Percentiles rank a stretch among this genome's conserved stretches.
These are phyloP conservation scores for Coemansia sp. DNA, from an alignment of 192 early-diverging fungal species.

Conservation along the genomic window DNA sequence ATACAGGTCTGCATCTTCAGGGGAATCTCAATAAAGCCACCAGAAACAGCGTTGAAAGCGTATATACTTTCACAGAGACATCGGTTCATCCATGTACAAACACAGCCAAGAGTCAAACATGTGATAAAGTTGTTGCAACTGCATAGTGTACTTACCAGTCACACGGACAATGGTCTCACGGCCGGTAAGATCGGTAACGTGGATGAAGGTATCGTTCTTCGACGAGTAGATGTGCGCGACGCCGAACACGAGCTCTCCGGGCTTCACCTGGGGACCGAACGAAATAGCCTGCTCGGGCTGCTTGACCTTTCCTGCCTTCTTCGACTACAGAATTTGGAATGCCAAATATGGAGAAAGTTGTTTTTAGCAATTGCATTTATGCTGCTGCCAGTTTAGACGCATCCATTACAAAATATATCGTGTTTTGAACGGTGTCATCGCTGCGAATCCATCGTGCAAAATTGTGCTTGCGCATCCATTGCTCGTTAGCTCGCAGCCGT, in stretches of 20 bases:
- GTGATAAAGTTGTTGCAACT: neutral
- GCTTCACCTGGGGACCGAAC: conserved; percentile 95
- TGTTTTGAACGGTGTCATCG: neutral
- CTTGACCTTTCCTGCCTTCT: conserved; percentile 75
- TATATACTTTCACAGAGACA: neutral
- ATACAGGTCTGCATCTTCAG: conserved; percentile 40
- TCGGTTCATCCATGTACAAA: neutral
- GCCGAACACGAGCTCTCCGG: conserved; percentile 98
- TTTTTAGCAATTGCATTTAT: neutral
- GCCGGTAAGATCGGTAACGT: conserved; percentile 99
- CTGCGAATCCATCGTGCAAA: conserved; percentile 6
- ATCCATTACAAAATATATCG: neutral
- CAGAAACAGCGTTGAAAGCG: neutral
- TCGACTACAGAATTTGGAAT: conserved; percentile 36
- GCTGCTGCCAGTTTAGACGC: neutral
- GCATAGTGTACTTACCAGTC: conserved; percentile 69
- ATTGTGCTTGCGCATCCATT: neutral
- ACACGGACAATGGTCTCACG: conserved; percentile 99
- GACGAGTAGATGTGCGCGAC: conserved; percentile 99
- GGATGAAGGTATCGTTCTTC: conserved; percentile 99
- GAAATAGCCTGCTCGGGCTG: conserved; percentile 86
- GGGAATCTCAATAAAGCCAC: conserved; percentile 50
- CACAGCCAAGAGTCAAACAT: neutral
- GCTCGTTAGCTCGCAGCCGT: neutral
- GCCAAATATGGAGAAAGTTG: neutral